Base-by-base conservation (phyloP, 2,329 filamentous ascomycete genomes). In the Aspergillus alliaceus region DNA sequence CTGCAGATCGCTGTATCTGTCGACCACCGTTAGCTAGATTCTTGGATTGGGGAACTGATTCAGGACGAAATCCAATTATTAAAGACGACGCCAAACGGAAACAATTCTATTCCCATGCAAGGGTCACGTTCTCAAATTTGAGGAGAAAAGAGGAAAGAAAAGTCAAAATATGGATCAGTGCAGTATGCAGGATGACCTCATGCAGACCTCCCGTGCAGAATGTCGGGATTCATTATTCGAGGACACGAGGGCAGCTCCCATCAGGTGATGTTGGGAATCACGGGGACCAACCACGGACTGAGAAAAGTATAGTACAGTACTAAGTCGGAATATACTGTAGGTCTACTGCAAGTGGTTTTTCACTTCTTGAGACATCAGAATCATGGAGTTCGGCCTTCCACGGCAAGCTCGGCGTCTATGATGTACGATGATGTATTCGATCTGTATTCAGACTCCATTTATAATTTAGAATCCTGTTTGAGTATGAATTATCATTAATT, bases 371-470 rank as follows among this genome's bases (percentile, higher is more conserved):
- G 14, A 44, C 40, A 44, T 44, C 24, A 44, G 27, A 24, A 44
- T 27, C 14, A n/a, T 22, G 18, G 27, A 53, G 15, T 29, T 37
- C 25, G 27, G 35, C 8, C n/a, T 32, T 44, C 54, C 49, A 47
- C 39, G 54, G 53, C n/a, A 34, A 37, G 34, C 15, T 27, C 27
- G 27, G 22, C 9, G 34, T 56, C 54, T 32, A 56, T 56, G 54
- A 56, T 56, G 54, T 56, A n/a, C 29, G 40, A 56, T 56, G 54
- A 56, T 56, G 54, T 53, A 34, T 47, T 52, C 25, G 54, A 56
- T 50, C 25, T 22, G 34, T 32, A n/a, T n/a, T n/a, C n/a, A n/a
- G n/a, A n/a, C n/a, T n/a, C n/a, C n/a, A n/a, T n/a, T n/a, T n/a
- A n/a, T n/a, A n/a, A n/a, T n/a, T n/a, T n/a, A n/a, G n/a, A n/a